phyloP scores from a whole-genome alignment of 73 alveolate species.

The Symbiodinium pilosum region DNA sequence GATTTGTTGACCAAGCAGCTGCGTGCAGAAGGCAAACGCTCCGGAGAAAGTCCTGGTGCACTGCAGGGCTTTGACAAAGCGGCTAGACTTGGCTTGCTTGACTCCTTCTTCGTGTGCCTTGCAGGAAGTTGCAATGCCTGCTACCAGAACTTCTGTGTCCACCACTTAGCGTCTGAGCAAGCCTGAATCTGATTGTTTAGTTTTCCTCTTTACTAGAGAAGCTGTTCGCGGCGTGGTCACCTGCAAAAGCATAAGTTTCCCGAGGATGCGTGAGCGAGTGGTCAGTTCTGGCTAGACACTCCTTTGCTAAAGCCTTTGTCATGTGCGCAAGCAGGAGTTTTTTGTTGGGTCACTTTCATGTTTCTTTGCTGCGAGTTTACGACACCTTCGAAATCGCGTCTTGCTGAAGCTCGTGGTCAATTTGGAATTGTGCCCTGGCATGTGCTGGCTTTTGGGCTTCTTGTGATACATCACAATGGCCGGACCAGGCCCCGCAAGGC shows the following conservation, averaged over 20 bases:
- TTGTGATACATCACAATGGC: not conserved
- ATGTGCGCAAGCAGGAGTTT: too few relatives aligned
- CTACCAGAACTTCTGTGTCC: not conserved
- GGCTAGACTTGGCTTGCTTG: not conserved
- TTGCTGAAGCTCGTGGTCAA: not conserved
- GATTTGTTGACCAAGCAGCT: not conserved
- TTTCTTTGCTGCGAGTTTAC: not conserved
- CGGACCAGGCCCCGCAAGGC: not conserved
- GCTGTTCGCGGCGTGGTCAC: too few relatives aligned
- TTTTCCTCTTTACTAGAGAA: too few relatives aligned
- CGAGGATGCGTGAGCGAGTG: too few relatives aligned
- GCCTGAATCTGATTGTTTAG: too few relatives aligned
- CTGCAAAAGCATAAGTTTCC: too few relatives aligned
- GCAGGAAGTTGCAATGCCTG: not conserved
- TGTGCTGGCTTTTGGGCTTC: not conserved
- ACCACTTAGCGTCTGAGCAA: not conserved
- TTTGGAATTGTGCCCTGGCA: not conserved
- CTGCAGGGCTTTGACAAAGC: too few relatives aligned
- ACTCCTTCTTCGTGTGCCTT: not conserved
- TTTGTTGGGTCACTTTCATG: too few relatives aligned
- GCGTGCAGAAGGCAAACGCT: not conserved
- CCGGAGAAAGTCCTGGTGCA: too few relatives aligned
- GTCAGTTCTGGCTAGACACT: too few relatives aligned
- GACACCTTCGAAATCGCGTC: not conserved
- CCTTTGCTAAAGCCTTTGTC: too few relatives aligned